Evolutionary conservation across 495 filamentous ascomycete species (phyloP).

Genomic region (Coniosporium apollinis): DNA sequence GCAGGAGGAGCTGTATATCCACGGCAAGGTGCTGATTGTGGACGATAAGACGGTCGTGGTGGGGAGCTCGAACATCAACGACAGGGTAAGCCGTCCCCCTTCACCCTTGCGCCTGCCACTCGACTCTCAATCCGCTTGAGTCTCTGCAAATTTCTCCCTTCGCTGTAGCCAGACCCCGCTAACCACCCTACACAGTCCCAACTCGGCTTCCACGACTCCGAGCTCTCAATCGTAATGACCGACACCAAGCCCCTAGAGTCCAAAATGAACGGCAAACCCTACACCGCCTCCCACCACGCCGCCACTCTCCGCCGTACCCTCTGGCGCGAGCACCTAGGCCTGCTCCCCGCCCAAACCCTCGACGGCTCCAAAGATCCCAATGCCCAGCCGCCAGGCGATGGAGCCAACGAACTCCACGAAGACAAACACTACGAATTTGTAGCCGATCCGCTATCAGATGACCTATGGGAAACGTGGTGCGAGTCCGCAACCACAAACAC

Average conservation of each 20-base stretch:
- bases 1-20: conserved; percentile 89
- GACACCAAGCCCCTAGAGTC: conserved; percentile 58
- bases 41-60: conserved; percentile 5
- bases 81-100: conserved; percentile 37
- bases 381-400: conserved; percentile 61
- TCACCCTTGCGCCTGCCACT: too few species aligned
- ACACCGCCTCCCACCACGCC: conserved; percentile 56
- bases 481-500: conserved; percentile 62
- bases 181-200: conserved; percentile 38
- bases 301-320: conserved; percentile 69
- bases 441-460: conserved; percentile 61
- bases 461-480: conserved; percentile 78
- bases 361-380: conserved; percentile 61
- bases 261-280: conserved; percentile 63
- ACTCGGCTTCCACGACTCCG: conserved; percentile 75
- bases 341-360: conserved; percentile 56
- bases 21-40: conserved; percentile 47
- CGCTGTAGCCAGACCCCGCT: conserved; percentile 4
- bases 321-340: conserved; percentile 85
- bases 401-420: conserved; percentile 48
- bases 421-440: conserved; percentile 58
- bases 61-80: conserved; percentile 84
- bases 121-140: too few species aligned
- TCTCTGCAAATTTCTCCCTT: neutral
- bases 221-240: conserved; percentile 85